These are phyloP conservation scores for Cucumis hystrix DNA, from an alignment of 306 rosid species.

Conservation along the genomic window DNA sequence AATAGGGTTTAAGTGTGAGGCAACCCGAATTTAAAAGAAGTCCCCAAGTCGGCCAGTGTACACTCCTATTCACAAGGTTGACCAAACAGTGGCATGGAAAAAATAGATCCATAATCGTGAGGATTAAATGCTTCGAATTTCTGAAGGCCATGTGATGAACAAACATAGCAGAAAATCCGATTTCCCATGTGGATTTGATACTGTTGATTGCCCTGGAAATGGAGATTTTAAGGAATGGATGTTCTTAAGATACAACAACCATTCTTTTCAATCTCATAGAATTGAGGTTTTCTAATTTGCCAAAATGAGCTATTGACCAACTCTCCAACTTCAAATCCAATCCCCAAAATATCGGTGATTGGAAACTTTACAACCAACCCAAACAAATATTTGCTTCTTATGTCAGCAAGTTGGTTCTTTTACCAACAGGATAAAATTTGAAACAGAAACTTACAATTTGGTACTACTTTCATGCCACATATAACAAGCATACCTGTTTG, in stretches of 20 bases:
- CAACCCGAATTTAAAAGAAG: neutral
- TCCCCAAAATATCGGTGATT: neutral
- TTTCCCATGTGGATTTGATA: neutral
- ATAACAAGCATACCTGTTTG: neutral
- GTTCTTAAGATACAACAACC: neutral
- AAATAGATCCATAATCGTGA: neutral
- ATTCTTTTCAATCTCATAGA: neutral
- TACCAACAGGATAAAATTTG: neutral
- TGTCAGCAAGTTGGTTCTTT: neutral
- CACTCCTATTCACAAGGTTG: neutral
- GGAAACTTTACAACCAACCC: neutral
- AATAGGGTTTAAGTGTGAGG: no score
- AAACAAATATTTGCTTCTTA: neutral
- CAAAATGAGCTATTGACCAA: neutral
- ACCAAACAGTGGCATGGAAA: neutral
- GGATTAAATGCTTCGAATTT: neutral
- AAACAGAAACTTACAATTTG: neutral
- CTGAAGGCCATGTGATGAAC: neutral
- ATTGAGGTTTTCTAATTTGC: neutral
- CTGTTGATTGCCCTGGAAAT: neutral
- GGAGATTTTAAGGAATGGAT: neutral
- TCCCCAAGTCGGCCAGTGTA: no score
- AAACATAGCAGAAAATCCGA: neutral
- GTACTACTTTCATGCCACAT: neutral
- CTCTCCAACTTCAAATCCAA: neutral